These are phyloP conservation scores for Phialophora macrospora DNA, from an alignment of 2,329 filamentous ascomycete species.

Conservation along the genomic window DNA sequence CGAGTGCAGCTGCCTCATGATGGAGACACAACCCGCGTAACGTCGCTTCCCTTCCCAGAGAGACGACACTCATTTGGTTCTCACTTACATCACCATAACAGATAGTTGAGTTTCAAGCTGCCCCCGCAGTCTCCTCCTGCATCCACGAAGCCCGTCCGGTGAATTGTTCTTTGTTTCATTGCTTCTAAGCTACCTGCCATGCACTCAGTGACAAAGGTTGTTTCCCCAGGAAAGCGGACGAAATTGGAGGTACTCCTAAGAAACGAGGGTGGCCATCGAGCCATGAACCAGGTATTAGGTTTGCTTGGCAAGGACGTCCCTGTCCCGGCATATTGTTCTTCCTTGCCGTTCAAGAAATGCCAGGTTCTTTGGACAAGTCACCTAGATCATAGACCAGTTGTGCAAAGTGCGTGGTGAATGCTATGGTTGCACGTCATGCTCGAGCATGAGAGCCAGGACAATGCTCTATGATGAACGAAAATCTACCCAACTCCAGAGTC, in stretches of 20 bases:
- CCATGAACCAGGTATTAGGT: not conserved
- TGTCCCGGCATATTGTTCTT: not conserved
- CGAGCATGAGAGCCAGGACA: not conserved
- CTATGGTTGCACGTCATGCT: not conserved
- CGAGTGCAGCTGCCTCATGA: not conserved
- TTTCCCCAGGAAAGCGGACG: not conserved
- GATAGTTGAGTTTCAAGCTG: not conserved
- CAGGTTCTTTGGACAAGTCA: not conserved
- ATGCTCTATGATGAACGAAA: not conserved
- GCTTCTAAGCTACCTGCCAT: not conserved
- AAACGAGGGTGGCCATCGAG: not conserved
- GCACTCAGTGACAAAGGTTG: not conserved
- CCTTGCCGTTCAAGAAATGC: not conserved
- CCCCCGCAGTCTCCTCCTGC: not conserved
- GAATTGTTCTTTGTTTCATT: not conserved
- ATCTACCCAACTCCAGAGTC: not conserved
- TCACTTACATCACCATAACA: not conserved
- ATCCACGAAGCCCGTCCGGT: not conserved
- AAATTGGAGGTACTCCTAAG: not conserved
- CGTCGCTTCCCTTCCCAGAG: not conserved
- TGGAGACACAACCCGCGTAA: not conserved
- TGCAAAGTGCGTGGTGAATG: not conserved
- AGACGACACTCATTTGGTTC: not conserved
- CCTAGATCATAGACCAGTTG: not conserved
- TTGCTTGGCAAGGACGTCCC: not conserved